Conservation (phyloP, 352 stramenopile species). For the Aphanomyces euteiches region DNA sequence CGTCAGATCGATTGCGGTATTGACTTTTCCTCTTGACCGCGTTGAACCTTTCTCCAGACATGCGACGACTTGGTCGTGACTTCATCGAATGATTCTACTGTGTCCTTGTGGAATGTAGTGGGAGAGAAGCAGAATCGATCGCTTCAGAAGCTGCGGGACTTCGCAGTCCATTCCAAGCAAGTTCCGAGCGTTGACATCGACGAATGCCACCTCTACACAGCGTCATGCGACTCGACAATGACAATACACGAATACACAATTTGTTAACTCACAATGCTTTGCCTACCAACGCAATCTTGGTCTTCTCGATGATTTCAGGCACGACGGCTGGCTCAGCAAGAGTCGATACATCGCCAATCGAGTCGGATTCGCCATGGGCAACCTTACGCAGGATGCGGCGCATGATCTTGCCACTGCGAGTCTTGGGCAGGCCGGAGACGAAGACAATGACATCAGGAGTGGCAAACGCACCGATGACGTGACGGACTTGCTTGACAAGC, state of each 20-base stretch:
- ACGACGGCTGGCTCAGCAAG: constrained; percentile 95
- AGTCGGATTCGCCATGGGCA: constrained; percentile 90
- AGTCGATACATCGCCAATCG: constrained; percentile 95
- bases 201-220: constrained; percentile 20
- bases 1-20: constrained; percentile 21
- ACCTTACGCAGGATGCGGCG: constrained; percentile 98
- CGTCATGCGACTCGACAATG: constrained; percentile 21
- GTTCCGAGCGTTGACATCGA: constrained; percentile 18
- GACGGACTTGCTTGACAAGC: constrained; percentile 82
- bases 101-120: background rate
- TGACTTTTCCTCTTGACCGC: background rate
- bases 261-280: constrained; percentile 50
- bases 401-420: constrained; percentile 98
- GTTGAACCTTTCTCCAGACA: background rate
- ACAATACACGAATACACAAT: constrained; percentile 22
- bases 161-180: constrained; percentile 23
- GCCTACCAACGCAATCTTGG: constrained; percentile 60
- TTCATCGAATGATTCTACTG: constrained; percentile 24
- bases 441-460: constrained; percentile 94
- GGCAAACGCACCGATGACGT: constrained; percentile 95
- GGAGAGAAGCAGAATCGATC: background rate
- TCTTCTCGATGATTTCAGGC: constrained; percentile 86
- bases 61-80: constrained; percentile 19
- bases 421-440: constrained; percentile 92
- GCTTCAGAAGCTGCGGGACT: background rate